Percentiles rank a stretch among this genome's conserved stretches.
Conservation (phyloP, 2,329 filamentous ascomycete species). For the Sporothrix inflata region DNA sequence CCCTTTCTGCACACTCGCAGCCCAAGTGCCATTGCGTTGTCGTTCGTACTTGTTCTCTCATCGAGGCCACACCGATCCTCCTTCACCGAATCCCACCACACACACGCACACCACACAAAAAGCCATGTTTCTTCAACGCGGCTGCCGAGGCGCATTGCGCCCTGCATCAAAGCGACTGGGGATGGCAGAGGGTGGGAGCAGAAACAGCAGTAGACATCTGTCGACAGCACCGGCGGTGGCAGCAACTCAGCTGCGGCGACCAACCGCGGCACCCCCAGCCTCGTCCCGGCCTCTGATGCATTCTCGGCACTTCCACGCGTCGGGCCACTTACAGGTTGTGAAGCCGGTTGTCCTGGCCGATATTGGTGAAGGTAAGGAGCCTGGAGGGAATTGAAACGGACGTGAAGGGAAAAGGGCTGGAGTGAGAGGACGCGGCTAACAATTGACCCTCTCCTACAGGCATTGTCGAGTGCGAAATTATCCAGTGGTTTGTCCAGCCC, state of each 20-base stretch:
- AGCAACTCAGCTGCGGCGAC: conserved; percentile 6
- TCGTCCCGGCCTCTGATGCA: conserved; percentile 7
- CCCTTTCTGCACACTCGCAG: neutral
- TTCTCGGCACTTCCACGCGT: conserved; percentile 55
- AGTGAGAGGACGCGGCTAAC: neutral
- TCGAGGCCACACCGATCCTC: neutral
- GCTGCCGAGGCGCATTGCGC: conserved; percentile 52
- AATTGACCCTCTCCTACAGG: conserved; percentile 54
- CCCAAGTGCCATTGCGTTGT: neutral
- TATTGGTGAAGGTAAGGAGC: conserved; percentile 73
- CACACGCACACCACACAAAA: conserved; percentile 12
- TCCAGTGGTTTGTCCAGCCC: conserved; percentile 98
- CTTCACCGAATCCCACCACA: neutral
- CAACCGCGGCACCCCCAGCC: neutral
- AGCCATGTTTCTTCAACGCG: conserved; percentile 59
- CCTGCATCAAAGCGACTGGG: conserved; percentile 40
- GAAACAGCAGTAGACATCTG: neutral
- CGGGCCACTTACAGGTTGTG: conserved; percentile 57
- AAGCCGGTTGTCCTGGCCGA: conserved; percentile 84
- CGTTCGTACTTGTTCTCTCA: neutral
- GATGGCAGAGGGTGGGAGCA: conserved; percentile 7
- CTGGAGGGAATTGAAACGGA: conserved; percentile 37
- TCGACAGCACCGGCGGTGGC: conserved; percentile 1
- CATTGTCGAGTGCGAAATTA: conserved; percentile 97
- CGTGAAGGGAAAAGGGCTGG: neutral